A percentile compares a stretch with the other conserved stretches of the same genome.
phyloP scores from a whole-genome alignment of 2,329 filamentous ascomycete genomes.

The Ceratocystis harringtonii region DNA sequence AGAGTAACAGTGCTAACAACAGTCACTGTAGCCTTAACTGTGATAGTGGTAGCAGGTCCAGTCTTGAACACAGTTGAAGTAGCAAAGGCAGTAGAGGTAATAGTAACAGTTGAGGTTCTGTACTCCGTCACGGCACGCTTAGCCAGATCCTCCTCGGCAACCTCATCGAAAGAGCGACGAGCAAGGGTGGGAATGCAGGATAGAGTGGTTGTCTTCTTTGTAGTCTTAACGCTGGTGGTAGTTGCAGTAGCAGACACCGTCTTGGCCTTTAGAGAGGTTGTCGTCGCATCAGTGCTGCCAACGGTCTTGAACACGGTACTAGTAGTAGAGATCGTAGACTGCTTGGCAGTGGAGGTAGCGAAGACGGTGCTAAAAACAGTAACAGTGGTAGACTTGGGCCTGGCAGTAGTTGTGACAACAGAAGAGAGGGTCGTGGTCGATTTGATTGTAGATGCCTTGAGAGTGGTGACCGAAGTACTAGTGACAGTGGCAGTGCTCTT shows the following conservation, averaged over 20 bases:
- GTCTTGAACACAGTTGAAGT: conserved; percentile 1
- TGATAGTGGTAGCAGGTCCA: not conserved
- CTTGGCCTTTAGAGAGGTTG: conserved; percentile 3
- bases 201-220: conserved; percentile 6
- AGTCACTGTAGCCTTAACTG: not conserved
- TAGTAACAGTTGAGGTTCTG: conserved; percentile 2
- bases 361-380: not conserved
- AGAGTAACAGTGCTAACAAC: not conserved
- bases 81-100: not conserved
- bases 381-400: not conserved
- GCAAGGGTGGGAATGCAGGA: not conserved
- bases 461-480: not conserved
- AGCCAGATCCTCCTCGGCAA: conserved; percentile 1
- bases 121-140: not conserved
- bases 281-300: conserved; percentile 8
- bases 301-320: conserved; percentile 6
- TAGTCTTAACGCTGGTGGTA: not conserved
- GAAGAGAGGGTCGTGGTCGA: conserved; percentile 2
- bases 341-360: not conserved
- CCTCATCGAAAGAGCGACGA: not conserved
- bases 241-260: not conserved
- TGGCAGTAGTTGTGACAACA: not conserved
- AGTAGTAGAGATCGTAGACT: not conserved
- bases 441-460: conserved; percentile 9
- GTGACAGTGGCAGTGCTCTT: conserved; percentile 1